These are phyloP conservation scores for Lavandula angustifolia DNA, from an alignment of 257 asterid species.

Conservation along the genomic window DNA sequence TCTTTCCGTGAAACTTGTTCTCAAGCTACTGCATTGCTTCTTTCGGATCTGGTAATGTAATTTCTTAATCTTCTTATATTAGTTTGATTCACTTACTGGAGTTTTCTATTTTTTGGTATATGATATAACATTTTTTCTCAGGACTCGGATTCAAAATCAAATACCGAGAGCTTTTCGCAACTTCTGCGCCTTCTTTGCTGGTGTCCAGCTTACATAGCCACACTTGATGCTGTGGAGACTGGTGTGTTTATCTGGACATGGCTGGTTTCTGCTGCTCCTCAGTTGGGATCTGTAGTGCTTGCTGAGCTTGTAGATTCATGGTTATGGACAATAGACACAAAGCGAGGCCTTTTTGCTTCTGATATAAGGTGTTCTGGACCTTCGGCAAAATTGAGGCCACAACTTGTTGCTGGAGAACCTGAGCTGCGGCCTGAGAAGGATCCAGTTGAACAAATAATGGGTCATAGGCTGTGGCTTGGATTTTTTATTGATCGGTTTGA, in stretches of 20 bases:
- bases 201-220: conserved; percentile 98
- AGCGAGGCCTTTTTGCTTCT: conserved; percentile 96
- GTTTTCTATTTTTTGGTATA: conserved; percentile 21
- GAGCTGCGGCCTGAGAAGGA: conserved; percentile 74
- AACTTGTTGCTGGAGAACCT: conserved; percentile 96
- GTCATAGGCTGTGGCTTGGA: conserved; percentile 98
- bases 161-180: conserved; percentile 83
- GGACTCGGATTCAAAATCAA: conserved; percentile 77
- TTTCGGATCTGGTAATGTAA: conserved; percentile 69
- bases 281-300: conserved; percentile 90
- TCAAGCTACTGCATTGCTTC: conserved; percentile 98
- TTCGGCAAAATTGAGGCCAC: conserved; percentile 96
- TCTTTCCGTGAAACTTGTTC: conserved; percentile 89
- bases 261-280: conserved; percentile 99
- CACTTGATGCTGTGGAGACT: conserved; percentile 93
- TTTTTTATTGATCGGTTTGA: conserved; percentile 94
- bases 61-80: conserved; percentile 22
- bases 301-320: conserved; percentile 99
- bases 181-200: conserved; percentile 99
- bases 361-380: conserved; percentile 81
- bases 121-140: conserved; percentile 41
- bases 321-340: conserved; percentile 98
- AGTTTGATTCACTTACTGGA: conserved; percentile 4
- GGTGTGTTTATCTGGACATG: conserved; percentile 98
- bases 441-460: conserved; percentile 88